Evolutionary conservation across 2,329 filamentous ascomycete species (phyloP).

Genomic region (Metarhizium guizhouense): DNA sequence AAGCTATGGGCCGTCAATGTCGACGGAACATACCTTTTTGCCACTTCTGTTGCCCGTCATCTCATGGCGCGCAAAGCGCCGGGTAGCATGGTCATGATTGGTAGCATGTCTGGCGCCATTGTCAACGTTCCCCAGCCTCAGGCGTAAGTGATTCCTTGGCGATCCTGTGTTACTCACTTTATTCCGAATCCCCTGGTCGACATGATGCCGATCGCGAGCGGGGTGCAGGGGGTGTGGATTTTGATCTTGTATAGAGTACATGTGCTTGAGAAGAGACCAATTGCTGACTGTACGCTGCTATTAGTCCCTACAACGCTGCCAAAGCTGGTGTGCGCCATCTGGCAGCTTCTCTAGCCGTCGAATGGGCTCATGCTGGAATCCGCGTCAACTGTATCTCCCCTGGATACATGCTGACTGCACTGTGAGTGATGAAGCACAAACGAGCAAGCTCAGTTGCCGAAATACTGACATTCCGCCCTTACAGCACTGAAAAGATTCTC

Average conservation of each 20-base stretch:
- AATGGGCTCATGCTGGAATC: conserved; percentile 84
- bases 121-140: conserved; percentile 96
- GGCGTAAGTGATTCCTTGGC: conserved; percentile 36
- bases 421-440: conserved; percentile 47
- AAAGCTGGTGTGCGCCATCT: conserved; percentile 90
- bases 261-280: not conserved
- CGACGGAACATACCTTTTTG: conserved; percentile 83
- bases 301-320: conserved; percentile 75
- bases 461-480: not conserved
- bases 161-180: not conserved
- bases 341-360: conserved; percentile 78
- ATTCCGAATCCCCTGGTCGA: not conserved
- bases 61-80: conserved; percentile 71
- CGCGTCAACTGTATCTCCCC: conserved; percentile 93
- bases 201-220: not conserved
- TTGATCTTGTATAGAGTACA: not conserved
- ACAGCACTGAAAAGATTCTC: conserved; percentile 84
- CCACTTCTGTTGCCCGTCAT: conserved; percentile 75
- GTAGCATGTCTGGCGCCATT: conserved; percentile 87
- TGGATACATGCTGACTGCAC: conserved; percentile 90
- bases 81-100: conserved; percentile 89
- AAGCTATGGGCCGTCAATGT: conserved; percentile 95
- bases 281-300: not conserved
- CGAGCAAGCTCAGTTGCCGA: not conserved
- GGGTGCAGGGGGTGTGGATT: not conserved